phyloP scores from a whole-genome alignment of 225 moss, liverwort and hornwort genomes.

The Anthoceros angustus region DNA sequence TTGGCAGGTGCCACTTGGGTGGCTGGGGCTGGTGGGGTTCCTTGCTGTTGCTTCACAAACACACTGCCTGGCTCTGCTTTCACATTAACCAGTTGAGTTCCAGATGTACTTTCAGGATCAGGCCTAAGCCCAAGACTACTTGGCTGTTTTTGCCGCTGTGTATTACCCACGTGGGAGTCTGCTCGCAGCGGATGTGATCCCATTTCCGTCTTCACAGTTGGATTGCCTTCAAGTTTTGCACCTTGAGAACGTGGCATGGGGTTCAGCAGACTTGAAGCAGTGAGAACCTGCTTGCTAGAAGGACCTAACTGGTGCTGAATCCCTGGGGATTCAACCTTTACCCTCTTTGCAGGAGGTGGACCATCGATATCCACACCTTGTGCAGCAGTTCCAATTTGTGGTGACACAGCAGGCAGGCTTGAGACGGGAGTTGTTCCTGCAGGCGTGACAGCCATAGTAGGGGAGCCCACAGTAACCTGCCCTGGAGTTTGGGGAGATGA shows the following conservation, averaged over 20 bases:
- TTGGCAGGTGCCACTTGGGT: constrained; percentile 14
- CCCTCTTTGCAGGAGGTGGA: constrained; percentile 60
- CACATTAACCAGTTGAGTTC: constrained; percentile 12
- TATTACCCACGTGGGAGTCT: neutral
- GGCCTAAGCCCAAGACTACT: constrained; percentile 15
- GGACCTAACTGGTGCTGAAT: constrained; percentile 10
- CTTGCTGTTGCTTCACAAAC: constrained; percentile 3
- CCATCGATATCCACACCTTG: constrained; percentile 37
- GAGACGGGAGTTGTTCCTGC: constrained; percentile 21
- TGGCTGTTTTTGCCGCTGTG: neutral
- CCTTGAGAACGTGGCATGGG: constrained; percentile 10
- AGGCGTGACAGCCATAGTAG: constrained; percentile 30
- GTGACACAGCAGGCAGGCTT: neutral
- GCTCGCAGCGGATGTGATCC: neutral
- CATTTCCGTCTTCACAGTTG: constrained; percentile 36
- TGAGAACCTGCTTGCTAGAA: constrained; percentile 8
- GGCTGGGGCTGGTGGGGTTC: neutral
- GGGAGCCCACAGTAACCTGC: constrained; percentile 15
- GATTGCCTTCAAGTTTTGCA: constrained; percentile 23
- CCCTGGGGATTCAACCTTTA: constrained; percentile 38
- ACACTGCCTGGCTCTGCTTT: constrained; percentile 24
- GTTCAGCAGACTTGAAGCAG: constrained; percentile 11
- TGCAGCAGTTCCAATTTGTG: neutral
- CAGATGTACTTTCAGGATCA: constrained; percentile 19
- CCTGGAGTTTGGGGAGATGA: constrained; percentile 20